A percentile compares a stretch with the other conserved stretches of the same genome.
Evolutionary conservation across 1,139 yeast genomes (phyloP).

Genomic region (Kluyveromyces marxianus): DNA sequence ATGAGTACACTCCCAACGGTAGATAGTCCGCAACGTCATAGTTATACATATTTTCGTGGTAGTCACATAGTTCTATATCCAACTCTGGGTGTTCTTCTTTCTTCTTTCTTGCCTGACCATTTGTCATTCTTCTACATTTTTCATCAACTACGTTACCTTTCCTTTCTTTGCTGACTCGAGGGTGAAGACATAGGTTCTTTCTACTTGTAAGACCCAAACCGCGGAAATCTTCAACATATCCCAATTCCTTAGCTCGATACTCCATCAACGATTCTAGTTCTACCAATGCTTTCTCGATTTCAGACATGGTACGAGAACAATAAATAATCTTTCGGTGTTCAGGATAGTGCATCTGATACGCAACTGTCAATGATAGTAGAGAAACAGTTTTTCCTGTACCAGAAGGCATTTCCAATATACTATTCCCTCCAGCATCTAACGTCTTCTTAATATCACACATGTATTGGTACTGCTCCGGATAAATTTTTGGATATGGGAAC

Average conservation of each 20-base stretch:
- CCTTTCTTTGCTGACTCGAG: constrained; percentile 76
- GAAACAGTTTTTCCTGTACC: constrained; percentile 98
- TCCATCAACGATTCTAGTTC: constrained; percentile 87
- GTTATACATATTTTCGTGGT: constrained; percentile 81
- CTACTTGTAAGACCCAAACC: constrained; percentile 93
- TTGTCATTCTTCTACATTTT: constrained; percentile 88
- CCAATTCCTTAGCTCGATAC: constrained; percentile 72
- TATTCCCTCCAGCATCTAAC: constrained; percentile 94
- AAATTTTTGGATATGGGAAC: constrained; percentile 95
- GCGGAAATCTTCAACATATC: constrained; percentile 78
- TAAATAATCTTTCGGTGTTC: constrained; percentile 91
- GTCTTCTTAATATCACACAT: constrained; percentile 95
- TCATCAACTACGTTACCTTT: constrained; percentile 96
- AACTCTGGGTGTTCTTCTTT: constrained; percentile 55
- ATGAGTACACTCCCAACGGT: constrained; percentile 91
- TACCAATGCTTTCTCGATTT: constrained; percentile 94
- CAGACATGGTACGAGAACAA: constrained; percentile 99
- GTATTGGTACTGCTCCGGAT: constrained; percentile 96
- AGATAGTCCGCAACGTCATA: constrained; percentile 80
- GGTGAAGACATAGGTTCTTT: constrained; percentile 88
- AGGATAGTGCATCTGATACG: constrained; percentile 92
- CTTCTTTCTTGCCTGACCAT: constrained; percentile 73
- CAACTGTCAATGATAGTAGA: constrained; percentile 79
- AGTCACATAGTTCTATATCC: constrained; percentile 63
- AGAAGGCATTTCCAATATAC: constrained; percentile 99